Evolutionary conservation across 495 filamentous ascomycete genomes (phyloP).

Genomic region (Apodospora peruviana): DNA sequence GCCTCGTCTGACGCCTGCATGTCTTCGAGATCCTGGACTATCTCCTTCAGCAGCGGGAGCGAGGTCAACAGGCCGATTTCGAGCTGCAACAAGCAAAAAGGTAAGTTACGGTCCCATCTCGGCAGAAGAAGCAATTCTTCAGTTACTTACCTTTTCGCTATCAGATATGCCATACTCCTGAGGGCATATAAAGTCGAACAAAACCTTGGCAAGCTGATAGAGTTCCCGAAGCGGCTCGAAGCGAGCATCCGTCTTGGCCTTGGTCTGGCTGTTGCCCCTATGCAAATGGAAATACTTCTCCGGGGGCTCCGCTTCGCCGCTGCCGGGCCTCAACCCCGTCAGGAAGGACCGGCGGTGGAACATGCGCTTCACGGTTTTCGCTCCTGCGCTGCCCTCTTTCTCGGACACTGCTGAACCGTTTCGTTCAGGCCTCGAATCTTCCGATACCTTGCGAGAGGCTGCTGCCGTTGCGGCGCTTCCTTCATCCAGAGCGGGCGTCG

Average conservation of each 20-base stretch:
- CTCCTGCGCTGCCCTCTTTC: conserved; percentile 28
- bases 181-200: conserved; percentile 97
- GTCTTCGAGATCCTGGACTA: conserved; percentile 94
- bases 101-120: neutral
- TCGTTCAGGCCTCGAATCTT: conserved; percentile 12
- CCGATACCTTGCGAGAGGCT: conserved; percentile 6
- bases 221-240: conserved; percentile 86
- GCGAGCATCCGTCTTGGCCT: conserved; percentile 76
- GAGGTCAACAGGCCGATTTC: conserved; percentile 95
- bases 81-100: conserved; percentile 44
- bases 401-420: conserved; percentile 20
- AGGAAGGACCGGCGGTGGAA: conserved; percentile 49
- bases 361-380: conserved; percentile 43
- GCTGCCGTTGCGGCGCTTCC: neutral
- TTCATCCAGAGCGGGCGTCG: conserved; percentile 25
- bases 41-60: conserved; percentile 87
- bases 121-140: conserved; percentile 1
- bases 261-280: conserved; percentile 68
- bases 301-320: conserved; percentile 38
- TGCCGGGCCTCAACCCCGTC: conserved; percentile 27
- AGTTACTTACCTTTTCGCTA: conserved; percentile 62
- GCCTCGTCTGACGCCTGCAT: conserved; percentile 89
- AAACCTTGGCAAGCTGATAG: conserved; percentile 85
- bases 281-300: conserved; percentile 85
- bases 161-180: conserved; percentile 97